Evolutionary conservation across 495 filamentous ascomycete genomes (phyloP).

Genomic region (Penicillium cosmopolitanum): DNA sequence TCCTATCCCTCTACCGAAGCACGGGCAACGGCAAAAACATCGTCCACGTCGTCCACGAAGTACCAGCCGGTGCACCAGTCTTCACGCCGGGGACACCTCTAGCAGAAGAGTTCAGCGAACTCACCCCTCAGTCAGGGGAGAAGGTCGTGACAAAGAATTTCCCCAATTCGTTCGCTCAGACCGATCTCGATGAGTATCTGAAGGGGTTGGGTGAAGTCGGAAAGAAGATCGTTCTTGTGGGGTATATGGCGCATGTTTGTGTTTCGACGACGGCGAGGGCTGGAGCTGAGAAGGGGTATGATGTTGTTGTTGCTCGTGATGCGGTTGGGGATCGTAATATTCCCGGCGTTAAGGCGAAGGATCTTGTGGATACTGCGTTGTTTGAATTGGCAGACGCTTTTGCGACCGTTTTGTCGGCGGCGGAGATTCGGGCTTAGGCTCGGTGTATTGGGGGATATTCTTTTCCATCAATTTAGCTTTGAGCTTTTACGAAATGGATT

Average conservation of each 20-base stretch:
- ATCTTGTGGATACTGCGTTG: conserved; percentile 42
- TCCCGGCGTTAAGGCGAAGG: conserved; percentile 48
- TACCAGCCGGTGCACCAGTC: conserved; percentile 59
- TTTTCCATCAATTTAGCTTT: background rate
- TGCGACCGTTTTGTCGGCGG: conserved; percentile 46
- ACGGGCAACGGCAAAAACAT: conserved; percentile 45
- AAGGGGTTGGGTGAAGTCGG: conserved; percentile 33
- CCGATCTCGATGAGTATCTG: conserved; percentile 46
- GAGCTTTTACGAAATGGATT: background rate
- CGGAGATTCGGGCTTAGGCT: conserved; percentile 26
- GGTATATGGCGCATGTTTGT: conserved; percentile 66
- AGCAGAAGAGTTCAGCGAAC: conserved; percentile 56
- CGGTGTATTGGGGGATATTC: background rate
- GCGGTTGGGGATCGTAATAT: conserved; percentile 63
- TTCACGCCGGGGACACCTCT: conserved; percentile 60
- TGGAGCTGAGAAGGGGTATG: conserved; percentile 58
- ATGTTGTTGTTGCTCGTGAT: conserved; percentile 58
- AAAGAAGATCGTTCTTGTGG: conserved; percentile 55
- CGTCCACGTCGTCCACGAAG: conserved; percentile 60
- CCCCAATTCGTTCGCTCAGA: conserved; percentile 52
- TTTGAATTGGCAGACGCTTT: conserved; percentile 53
- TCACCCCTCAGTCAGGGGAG: conserved; percentile 49
- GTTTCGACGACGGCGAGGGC: conserved; percentile 62
- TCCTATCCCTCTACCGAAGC: conserved; percentile 56
- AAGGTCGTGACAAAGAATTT: conserved; percentile 51